A percentile compares a stretch with the other conserved stretches of the same genome.
These are phyloP conservation scores for Vaccinium macrocarpon DNA, from an alignment of 148 eudicot species.

Conservation along the genomic window DNA sequence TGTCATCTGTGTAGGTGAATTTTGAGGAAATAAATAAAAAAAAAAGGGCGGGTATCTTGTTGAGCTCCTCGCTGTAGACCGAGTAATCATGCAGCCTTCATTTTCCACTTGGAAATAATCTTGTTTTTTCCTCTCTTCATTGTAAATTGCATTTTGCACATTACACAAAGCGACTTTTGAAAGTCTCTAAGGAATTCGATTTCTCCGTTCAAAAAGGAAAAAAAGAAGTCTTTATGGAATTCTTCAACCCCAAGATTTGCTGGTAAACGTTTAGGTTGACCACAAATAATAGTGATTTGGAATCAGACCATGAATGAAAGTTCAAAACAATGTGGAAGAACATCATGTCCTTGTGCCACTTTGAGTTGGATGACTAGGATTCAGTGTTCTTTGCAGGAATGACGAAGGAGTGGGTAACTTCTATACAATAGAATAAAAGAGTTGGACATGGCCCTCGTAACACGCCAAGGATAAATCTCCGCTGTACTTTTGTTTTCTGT, in stretches of 20 bases:
- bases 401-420: background rate
- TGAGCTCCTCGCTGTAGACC: background rate
- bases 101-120: background rate
- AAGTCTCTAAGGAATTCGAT: background rate
- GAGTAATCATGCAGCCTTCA: background rate
- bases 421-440: background rate
- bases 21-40: background rate
- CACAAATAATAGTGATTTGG: background rate
- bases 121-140: background rate
- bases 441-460: background rate
- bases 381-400: no score
- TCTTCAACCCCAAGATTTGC: background rate
- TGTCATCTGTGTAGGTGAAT: background rate
- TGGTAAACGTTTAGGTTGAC: background rate
- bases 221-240: background rate
- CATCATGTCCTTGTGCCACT: background rate
- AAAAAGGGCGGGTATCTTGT: background rate
- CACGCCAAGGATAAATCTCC: background rate
- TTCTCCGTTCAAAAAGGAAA: no score
- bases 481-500: background rate
- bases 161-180: background rate
- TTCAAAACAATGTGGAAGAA: background rate
- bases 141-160: background rate
- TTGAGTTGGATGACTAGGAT: background rate
- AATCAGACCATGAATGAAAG: background rate